Percentiles rank a stretch among this genome's conserved stretches.
Evolutionary conservation across 2,329 filamentous ascomycete genomes (phyloP).

Genomic region (Diaporthe aspalathi): DNA sequence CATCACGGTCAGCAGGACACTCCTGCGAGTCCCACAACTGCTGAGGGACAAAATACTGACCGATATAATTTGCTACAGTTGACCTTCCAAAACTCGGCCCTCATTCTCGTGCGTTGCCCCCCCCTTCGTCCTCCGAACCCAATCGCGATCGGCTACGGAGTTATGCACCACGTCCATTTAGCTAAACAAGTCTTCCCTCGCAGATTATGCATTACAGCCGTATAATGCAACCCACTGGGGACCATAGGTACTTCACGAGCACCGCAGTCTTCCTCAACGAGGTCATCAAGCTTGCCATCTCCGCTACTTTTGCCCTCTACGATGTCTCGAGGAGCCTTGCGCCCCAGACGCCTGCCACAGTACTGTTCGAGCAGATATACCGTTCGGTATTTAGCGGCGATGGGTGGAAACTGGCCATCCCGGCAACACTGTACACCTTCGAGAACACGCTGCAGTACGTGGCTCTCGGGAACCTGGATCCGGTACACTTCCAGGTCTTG

Average conservation of each 20-base stretch:
- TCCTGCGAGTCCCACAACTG: not conserved
- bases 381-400: constrained; percentile 87
- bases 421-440: constrained; percentile 87
- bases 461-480: constrained; percentile 89
- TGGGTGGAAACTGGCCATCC: constrained; percentile 94
- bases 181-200: constrained; percentile 31
- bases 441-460: constrained; percentile 96
- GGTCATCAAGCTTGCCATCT: constrained; percentile 88
- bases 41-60: constrained; percentile 40
- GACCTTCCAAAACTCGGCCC: constrained; percentile 81
- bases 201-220: constrained; percentile 95
- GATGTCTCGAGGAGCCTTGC: constrained; percentile 84
- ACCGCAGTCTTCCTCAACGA: constrained; percentile 96
- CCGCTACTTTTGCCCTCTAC: constrained; percentile 86
- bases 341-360: constrained; percentile 81
- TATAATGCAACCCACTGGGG: constrained; percentile 86
- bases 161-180: not conserved
- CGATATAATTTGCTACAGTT: constrained; percentile 67
- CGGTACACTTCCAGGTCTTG: constrained; percentile 91
- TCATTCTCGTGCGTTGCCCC: constrained; percentile 71
- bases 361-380: constrained; percentile 83
- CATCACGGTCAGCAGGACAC: constrained; percentile 65
- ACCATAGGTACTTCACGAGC: constrained; percentile 91
- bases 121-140: constrained; percentile 14
- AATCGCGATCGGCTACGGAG: not conserved